Evolutionary conservation across 2,329 filamentous ascomycete species (phyloP).

Genomic region (Ceratocystis colombiana): DNA sequence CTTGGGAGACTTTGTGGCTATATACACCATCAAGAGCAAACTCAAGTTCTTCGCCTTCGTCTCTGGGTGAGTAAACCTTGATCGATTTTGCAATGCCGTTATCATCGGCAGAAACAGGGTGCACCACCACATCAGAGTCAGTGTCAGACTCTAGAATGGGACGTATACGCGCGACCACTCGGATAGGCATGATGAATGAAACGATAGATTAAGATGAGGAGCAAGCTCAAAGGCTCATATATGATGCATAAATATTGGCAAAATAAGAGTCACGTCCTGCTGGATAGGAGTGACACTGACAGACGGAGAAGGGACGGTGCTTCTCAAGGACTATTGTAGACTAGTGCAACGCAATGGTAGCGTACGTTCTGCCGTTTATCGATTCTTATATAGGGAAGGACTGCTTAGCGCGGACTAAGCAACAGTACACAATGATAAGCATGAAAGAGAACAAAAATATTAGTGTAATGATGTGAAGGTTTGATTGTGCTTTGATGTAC

Average conservation of each 20-base stretch:
- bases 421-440: slow-evolving; percentile 5
- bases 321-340: slow-evolving; percentile 1
- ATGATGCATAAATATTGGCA: slow-evolving; percentile 9
- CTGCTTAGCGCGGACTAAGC: background rate
- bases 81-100: slow-evolving; percentile 58
- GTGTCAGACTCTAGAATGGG: slow-evolving; percentile 77
- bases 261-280: slow-evolving; percentile 5
- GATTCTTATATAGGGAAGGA: background rate
- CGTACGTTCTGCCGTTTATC: background rate
- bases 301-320: slow-evolving; percentile 8
- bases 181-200: slow-evolving; percentile 49
- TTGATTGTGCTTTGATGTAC: background rate
- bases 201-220: background rate
- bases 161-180: slow-evolving; percentile 83
- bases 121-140: slow-evolving; percentile 79
- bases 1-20: slow-evolving; percentile 67
- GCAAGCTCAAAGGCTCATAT: slow-evolving; percentile 19
- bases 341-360: background rate
- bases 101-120: slow-evolving; percentile 51
- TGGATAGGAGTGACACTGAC: background rate
- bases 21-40: slow-evolving; percentile 95
- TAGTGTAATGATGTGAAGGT: background rate
- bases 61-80: slow-evolving; percentile 88
- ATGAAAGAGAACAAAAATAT: background rate
- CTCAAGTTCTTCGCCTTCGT: slow-evolving; percentile 78